Conservation (phyloP, 768 basidiomycete species). For the Pleurotus tuoliensis region DNA sequence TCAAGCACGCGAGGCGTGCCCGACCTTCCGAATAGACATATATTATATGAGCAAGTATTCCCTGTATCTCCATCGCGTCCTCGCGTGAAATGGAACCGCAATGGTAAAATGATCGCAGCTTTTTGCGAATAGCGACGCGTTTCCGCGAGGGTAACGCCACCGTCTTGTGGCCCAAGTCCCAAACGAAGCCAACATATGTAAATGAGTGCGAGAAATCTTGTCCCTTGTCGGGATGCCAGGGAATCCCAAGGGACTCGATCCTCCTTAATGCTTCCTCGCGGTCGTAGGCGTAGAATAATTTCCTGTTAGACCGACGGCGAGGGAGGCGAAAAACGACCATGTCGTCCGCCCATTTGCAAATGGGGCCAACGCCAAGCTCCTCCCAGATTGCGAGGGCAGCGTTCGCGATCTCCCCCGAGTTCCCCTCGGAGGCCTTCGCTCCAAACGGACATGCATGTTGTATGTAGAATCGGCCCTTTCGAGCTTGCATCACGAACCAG, state of each 20-base stretch:
- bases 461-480: conserved; percentile 16
- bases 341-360: conserved; percentile 27
- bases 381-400: conserved; percentile 21
- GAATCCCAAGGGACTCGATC: conserved; percentile 15
- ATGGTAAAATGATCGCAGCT: conserved; percentile 10
- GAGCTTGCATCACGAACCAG: conserved; percentile 11
- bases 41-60: conserved; percentile 27
- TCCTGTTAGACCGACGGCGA: conserved; percentile 9
- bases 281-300: conserved; percentile 14
- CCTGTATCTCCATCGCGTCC: conserved; percentile 19
- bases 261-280: conserved; percentile 2
- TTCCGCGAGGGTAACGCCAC: conserved; percentile 25
- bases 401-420: conserved; percentile 22
- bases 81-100: not conserved
- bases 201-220: conserved; percentile 11
- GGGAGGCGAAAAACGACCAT: conserved; percentile 21
- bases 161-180: conserved; percentile 21
- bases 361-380: conserved; percentile 9
- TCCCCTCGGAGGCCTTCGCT: conserved; percentile 15
- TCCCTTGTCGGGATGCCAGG: conserved; percentile 21
- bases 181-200: conserved; percentile 25
- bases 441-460: conserved; percentile 23
- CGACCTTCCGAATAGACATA: conserved; percentile 17
- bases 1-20: conserved; percentile 19
- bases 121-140: conserved; percentile 16